Percentiles rank a stretch among this genome's conserved stretches.
Conservation (phyloP, 2,329 filamentous ascomycete genomes). For the Penicillium sp. region DNA sequence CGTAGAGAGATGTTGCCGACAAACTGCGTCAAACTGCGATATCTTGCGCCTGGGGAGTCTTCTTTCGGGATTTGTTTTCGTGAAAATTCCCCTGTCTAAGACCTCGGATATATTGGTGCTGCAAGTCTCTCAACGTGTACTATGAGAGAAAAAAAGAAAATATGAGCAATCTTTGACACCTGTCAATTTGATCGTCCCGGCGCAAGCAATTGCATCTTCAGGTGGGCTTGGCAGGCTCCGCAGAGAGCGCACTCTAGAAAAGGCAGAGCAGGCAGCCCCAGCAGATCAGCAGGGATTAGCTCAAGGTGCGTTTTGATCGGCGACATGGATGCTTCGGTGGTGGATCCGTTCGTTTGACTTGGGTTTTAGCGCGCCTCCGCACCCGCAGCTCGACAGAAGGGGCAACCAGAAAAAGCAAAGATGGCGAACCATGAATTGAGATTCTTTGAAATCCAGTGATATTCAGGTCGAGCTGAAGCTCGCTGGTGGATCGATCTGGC, state of each 20-base stretch:
- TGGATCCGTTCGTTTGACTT: constrained; percentile 8
- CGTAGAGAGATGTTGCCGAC: not conserved
- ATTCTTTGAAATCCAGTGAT: not conserved
- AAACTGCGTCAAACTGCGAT: not conserved
- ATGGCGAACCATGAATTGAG: constrained; percentile 14
- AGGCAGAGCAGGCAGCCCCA: not conserved
- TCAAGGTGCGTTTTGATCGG: constrained; percentile 21
- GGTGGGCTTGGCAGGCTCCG: constrained; percentile 4
- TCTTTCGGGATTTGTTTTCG: not conserved
- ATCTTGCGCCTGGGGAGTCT: not conserved
- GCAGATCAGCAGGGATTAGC: constrained; percentile 16
- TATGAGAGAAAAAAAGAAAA: constrained; percentile 5
- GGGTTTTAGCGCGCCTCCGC: not conserved
- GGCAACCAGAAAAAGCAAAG: constrained; percentile 18
- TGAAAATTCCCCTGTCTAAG: not conserved
- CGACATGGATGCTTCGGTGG: constrained; percentile 13
- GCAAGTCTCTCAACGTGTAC: constrained; percentile 1
- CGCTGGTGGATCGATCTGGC: not conserved
- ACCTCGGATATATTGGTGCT: not conserved
- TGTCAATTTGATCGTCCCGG: constrained; percentile 26
- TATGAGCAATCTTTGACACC: constrained; percentile 18
- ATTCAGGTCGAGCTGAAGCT: not conserved
- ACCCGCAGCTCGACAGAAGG: constrained; percentile 17
- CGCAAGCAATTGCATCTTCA: constrained; percentile 13
- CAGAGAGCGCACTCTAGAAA: constrained; percentile 15